These are phyloP conservation scores for Henckelia pumila DNA, from an alignment of 257 asterid species.

Conservation along the genomic window DNA sequence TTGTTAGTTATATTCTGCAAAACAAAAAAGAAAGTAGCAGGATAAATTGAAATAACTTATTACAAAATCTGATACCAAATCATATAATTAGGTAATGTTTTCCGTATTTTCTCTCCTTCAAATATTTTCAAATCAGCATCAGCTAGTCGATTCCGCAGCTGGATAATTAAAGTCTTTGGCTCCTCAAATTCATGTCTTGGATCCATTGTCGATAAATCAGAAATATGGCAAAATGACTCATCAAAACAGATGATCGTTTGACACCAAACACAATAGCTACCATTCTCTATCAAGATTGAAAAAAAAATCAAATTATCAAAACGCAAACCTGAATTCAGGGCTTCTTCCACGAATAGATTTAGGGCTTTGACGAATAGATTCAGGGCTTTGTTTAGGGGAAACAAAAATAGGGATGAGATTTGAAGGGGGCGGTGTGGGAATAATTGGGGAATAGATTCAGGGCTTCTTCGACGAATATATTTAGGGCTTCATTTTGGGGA, in stretches of 20 bases:
- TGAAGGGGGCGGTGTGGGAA: too few relatives aligned
- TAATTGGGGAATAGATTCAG: too few relatives aligned
- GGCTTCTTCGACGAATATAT: too few relatives aligned
- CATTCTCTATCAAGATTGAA: neutral
- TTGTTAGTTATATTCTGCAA: neutral
- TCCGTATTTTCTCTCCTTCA: slow-evolving; percentile 88
- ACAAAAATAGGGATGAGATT: too few relatives aligned
- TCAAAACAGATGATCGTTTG: too few relatives aligned
- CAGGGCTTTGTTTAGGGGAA: too few relatives aligned
- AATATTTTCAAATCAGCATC: slow-evolving; percentile 75
- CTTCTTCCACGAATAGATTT: too few relatives aligned
- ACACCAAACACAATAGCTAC: too few relatives aligned
- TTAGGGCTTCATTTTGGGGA: too few relatives aligned
- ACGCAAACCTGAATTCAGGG: slow-evolving; percentile 64
- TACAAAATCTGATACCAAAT: slow-evolving; percentile 52
- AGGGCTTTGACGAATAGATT: too few relatives aligned
- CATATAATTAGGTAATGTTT: slow-evolving; percentile 88
- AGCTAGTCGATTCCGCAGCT: slow-evolving; percentile 62
- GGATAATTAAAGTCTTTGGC: slow-evolving; percentile 45
- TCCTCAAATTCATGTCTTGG: slow-evolving; percentile 72
- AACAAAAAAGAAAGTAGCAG: neutral
- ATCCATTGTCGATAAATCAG: slow-evolving; percentile 60
- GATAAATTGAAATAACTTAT: neutral
- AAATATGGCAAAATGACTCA: slow-evolving; percentile 43
- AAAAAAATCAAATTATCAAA: neutral